Base-by-base conservation (phyloP, 164 flowering plant genomes). In the Piper betle region DNA sequence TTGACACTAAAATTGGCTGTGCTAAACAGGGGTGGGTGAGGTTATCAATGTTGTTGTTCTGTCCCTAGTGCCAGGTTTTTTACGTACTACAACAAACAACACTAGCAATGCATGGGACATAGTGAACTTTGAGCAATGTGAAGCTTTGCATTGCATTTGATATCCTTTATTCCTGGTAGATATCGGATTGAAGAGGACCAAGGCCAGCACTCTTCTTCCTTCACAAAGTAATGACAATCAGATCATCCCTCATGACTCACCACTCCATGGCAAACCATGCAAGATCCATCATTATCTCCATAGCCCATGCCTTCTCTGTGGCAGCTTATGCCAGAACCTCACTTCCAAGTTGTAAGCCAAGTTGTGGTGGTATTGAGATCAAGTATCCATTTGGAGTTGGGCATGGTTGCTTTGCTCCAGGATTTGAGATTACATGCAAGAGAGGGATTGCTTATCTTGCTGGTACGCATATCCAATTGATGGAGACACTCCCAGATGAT, bases 331-430 rank as follows among this genome's bases (percentile, higher is more conserved):
- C 6, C 25, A 39, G 4, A 0, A 6, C 8, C 12, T 33, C 58
- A 25, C 38, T 7, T 33, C 58, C 58, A 7, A 39, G 58, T 25
- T 55, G 58, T 19, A 33, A 19, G 39, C 8, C 5, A 10, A 62
- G 13, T 18, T 54, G 65, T 20, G 58, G 65, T 37, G 20, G 20
- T 15, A 15, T 53, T 3, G 19, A 53, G 8, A 40, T 62, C 18
- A 40, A 13, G 11, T 62, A 39, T 57, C 65, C 65, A 6, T 62
- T 54, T 15, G 57, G 57, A 52, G 38, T 52, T 18, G 64, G 56
- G 6, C 2, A 50, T 11, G 57, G 64, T 12, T 62, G 64, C 20
- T 52, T 15, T 38, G 41, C 19, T 18, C 40, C 57, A 11, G 59
- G 59, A 17, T 62, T 62, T 33, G 58, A 62, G 42, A 25, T 62